Base-by-base conservation (phyloP, 2,329 filamentous ascomycete genomes). In the Monosporascus sp. region DNA sequence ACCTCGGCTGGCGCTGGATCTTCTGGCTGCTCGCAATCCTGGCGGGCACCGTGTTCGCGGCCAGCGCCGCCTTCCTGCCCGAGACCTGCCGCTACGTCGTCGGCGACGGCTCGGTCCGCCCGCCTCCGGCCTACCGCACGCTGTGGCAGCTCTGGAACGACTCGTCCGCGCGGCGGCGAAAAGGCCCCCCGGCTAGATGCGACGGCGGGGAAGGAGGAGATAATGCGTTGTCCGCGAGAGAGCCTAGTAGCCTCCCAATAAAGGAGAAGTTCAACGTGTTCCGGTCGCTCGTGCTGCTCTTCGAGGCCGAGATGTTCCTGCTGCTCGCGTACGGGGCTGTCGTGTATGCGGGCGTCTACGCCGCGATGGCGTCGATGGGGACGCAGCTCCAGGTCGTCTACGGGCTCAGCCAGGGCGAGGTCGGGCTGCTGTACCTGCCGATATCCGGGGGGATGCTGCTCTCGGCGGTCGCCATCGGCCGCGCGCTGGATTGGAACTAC, bases 401-500 rank as follows among this genome's bases (percentile, higher is more conserved):
- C 61, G 72, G 76, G 1, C 77, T 80, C 41, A 71, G 79, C 52
- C 78, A 81, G n/a, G 63, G 72, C 17, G 69, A 70, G 17, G 65
- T 79, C 2, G 76, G 76, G 9, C 61, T 72, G 6, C 65, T 70
- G 60, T 72, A 69, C 51, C 42, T 72, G 6, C 72, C 72, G 2
- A 65, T 72, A 45, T 71, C 68, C 2, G 61, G 60, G 15, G 72
- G 71, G 5, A 69, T 68, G 45, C 62, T 70, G 17, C 41, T 70
- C 2, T 62, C 71, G 2, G 68, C 68, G 1, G 52, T 67, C 24
- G 55, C 62, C 15, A 66, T 69, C 18, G 79, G 83, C 5, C 71
- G 70, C 27, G 51, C 84, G 3, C 71, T 85, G 5, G 84, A 87
- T 62, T 78, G 76, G 71, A 85, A 84, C 59, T 87, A 82, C 62